Evolutionary conservation across 345 rosid species (phyloP).

Genomic region (Linum tenue): DNA sequence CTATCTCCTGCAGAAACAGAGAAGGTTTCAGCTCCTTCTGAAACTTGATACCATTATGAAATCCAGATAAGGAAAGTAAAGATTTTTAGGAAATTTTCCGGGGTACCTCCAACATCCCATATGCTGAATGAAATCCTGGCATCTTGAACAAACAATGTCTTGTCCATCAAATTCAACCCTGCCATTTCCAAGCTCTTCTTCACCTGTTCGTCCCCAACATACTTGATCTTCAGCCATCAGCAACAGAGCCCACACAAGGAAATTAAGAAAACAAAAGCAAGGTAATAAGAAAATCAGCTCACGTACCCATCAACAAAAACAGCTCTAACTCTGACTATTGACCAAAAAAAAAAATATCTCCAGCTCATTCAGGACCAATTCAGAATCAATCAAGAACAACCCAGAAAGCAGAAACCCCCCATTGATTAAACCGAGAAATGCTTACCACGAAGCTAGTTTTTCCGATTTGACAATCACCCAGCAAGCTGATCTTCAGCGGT

Average conservation of each 20-base stretch:
- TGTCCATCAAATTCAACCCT: slow-evolving; percentile 81
- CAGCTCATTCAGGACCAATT: neutral
- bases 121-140: slow-evolving; percentile 79
- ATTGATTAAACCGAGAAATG: neutral
- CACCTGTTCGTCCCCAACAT: slow-evolving; percentile 75
- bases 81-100: too few relatives aligned
- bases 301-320: neutral
- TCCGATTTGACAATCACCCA: slow-evolving; percentile 92
- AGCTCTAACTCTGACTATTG: neutral
- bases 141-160: slow-evolving; percentile 68
- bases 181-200: slow-evolving; percentile 54
- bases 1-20: slow-evolving; percentile 39
- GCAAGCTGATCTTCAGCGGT: slow-evolving; percentile 70
- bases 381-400: neutral
- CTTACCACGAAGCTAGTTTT: slow-evolving; percentile 85
- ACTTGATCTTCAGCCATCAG: slow-evolving; percentile 41
- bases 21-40: neutral
- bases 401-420: too few relatives aligned
- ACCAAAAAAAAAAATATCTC: neutral
- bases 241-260: neutral
- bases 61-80: too few relatives aligned
- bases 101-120: slow-evolving; percentile 91
- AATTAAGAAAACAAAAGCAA: too few relatives aligned
- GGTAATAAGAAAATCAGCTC: neutral
- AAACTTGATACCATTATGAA: neutral